phyloP scores from a whole-genome alignment of 2,329 filamentous ascomycete genomes.

The Fulvia fulva region DNA sequence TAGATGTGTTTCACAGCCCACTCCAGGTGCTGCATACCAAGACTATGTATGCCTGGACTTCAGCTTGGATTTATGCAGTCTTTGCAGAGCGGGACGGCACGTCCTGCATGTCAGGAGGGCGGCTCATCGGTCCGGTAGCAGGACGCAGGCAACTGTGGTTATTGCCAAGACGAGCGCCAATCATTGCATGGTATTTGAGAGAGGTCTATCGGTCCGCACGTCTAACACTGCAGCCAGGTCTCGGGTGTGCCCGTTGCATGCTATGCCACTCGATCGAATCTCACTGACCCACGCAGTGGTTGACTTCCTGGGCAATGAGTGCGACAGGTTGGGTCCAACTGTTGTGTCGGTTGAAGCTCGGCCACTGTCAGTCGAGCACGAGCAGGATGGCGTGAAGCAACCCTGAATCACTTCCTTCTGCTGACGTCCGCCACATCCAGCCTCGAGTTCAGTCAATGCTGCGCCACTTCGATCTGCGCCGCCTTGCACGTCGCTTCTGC shows the following conservation, averaged over 20 bases:
- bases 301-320: background rate
- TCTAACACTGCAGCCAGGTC: background rate
- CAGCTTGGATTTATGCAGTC: background rate
- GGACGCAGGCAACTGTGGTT: constrained; percentile 3
- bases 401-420: background rate
- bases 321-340: background rate
- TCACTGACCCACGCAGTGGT: background rate
- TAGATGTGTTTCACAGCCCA: background rate
- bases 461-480: background rate
- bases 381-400: background rate
- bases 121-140: constrained; percentile 1
- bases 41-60: background rate
- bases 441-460: background rate
- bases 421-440: background rate
- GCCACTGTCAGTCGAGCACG: background rate
- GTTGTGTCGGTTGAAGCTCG: background rate
- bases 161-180: constrained; percentile 1
- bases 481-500: background rate
- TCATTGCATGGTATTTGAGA: background rate
- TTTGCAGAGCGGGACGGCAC: background rate
- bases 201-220: background rate
- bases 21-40: background rate
- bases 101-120: background rate
- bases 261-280: background rate
- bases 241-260: background rate